Conservation (phyloP, 495 filamentous ascomycete species). For the Xylaria curta region DNA sequence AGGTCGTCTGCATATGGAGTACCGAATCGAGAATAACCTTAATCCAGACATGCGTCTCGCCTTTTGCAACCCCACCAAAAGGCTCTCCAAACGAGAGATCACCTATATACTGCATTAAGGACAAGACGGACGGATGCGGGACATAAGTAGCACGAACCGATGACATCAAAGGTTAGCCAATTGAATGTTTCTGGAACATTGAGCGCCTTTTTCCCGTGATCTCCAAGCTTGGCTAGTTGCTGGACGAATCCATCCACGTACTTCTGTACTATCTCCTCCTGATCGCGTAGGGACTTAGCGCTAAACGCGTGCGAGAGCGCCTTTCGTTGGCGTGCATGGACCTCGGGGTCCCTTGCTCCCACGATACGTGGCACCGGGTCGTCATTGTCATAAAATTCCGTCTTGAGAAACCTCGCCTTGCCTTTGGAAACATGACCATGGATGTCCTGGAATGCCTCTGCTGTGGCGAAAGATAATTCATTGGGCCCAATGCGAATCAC, state of each 20-base stretch:
- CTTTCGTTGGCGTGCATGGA: slow-evolving; percentile 45
- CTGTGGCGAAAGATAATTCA: slow-evolving; percentile 26
- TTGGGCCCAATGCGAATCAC: slow-evolving; percentile 24
- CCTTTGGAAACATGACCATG: slow-evolving; percentile 25
- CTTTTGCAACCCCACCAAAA: slow-evolving; percentile 40
- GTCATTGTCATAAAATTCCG: slow-evolving; percentile 24
- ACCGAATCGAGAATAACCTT: slow-evolving; percentile 24
- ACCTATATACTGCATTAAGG: slow-evolving; percentile 27
- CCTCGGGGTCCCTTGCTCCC: slow-evolving; percentile 22
- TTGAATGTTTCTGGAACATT: slow-evolving; percentile 55
- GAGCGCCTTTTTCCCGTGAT: slow-evolving; percentile 35
- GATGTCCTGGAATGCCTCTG: slow-evolving; percentile 24
- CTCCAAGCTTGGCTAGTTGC: slow-evolving; percentile 27
- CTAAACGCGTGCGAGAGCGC: slow-evolving; percentile 56
- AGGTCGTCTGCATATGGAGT: background rate
- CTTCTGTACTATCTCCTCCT: slow-evolving; percentile 51
- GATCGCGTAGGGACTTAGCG: slow-evolving; percentile 52
- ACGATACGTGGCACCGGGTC: slow-evolving; percentile 19
- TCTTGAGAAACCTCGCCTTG: slow-evolving; percentile 21
- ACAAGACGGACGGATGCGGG: background rate
- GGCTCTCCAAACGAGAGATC: slow-evolving; percentile 62
- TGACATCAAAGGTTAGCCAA: slow-evolving; percentile 61
- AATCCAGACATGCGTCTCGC: slow-evolving; percentile 13
- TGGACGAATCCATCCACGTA: slow-evolving; percentile 53
- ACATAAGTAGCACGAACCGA: slow-evolving; percentile 34